Evolutionary conservation across 331 rosid genomes (phyloP), one percentile per base, ranked within the genome.

Genomic region (Phaseolus coccineus): DNA sequence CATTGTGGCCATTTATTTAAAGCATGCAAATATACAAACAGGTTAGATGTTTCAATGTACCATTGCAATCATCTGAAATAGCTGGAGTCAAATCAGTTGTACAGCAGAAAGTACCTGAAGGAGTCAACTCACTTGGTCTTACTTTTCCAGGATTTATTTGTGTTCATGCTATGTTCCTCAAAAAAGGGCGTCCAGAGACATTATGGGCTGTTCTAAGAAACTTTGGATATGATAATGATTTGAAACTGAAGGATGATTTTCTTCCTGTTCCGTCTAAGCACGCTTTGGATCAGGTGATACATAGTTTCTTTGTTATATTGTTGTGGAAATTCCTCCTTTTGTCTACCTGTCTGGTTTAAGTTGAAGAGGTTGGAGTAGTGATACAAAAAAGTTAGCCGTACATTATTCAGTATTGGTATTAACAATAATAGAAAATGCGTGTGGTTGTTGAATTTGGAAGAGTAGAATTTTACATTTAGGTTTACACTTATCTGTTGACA

Each of bases 201-300:
- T 80, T 93, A 52, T 95, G 99, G 99, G 88, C 96, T 30, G 96
- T 95, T 64, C 83, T 95, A 57, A 88, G 99, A 81, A 85, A 86
- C 87, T 95, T 86, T 73, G 99, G 99, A 73, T 95, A 95, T 76
- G 85, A 90, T 59, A 85, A 91, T 87, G 87, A 88, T 82, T 85
- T 95, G 72, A 91, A 91, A 85, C 92, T 95, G 76, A 86, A 70
- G 80, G 93, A 85, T 39, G 92, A 95, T 81, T 80, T 85, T 82
- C 88, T 90, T 75, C 91, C 93, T 3, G 80, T 89, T 78, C 99
- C 94, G 78, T 83, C 97, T 77, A 93, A 83, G 86, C 81, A 33
- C 58, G 87, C 90, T 83, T 80, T 91, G 61, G 98, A 93, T 93
- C 99, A 95, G 94, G 99, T 91, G 77, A 71, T 10, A 78, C 80